Base-by-base conservation (phyloP, 129 eudicot genomes). In the Centaurea solstitialis region DNA sequence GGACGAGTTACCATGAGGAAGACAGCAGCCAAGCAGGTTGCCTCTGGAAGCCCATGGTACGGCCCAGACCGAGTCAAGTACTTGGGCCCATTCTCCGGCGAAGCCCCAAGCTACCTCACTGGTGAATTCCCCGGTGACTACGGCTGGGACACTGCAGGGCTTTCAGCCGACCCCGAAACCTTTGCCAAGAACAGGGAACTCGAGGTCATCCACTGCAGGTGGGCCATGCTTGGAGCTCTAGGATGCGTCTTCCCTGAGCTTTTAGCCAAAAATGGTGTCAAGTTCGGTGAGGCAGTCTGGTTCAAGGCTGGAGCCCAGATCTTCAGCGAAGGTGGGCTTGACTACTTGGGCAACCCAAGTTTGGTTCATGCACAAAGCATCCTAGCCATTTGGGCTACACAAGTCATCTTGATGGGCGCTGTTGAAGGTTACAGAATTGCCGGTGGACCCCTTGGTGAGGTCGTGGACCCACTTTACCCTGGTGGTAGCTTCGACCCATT, bases 311-410 rank as follows among this genome's bases (percentile, higher is more conserved):
- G 73, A 68, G 38, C 73, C 73, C 73, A 68, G 39, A 68, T 68
- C 41, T 77, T 77, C 64, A 77, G 81, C 7, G 45, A 77, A 43
- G 81, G 81, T 15, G 81, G 81, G 26, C 64, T 77, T 11, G 81
- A 77, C 66, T 77, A 77, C 38, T 45, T 81, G 80, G 80, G 85
- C 6, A 81, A 81, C 70, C 85, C 85, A 9, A 81, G 80, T 28
- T 81, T 81, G 80, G 80, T 81, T 57, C 85, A 81, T 30, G 85
- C 85, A 9, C 84, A 80, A 15, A 80, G 84, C 84, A 80, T 80
- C 74, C 64, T 80, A 74, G 84, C 79, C 47, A 74, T 74, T 47
- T 81, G 85, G 85, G 85, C 80, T n/a, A 20, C 67, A 24, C 75
- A 81, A 66, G 80, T 81, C 13, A 73, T 80, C 39, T 61, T 80